Evolutionary conservation across 805 yeast species (phyloP), one percentile per base, ranked within the genome.

Genomic region (Nakazawaea ernobii): DNA sequence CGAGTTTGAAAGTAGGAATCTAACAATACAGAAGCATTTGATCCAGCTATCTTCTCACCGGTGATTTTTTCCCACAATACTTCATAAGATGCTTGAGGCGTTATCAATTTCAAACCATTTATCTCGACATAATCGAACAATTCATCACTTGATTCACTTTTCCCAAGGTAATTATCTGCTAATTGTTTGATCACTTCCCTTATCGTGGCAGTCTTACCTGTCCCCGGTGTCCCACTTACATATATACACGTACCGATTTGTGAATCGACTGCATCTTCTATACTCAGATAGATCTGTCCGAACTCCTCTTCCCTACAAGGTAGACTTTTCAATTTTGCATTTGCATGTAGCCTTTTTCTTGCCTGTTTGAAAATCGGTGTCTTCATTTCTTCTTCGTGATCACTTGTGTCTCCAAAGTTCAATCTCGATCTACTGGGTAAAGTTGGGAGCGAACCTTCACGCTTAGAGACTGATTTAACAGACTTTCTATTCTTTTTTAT

Each of bases 161-260:
- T 57, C n/a, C 47, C 45, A 7, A 56, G 50, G 38, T 59, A 36
- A 42, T 54, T 35, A 40, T 53, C 35, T 39, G 75, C 73, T 32
- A 94, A 65, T 56, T 85, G 89, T 32, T 79, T 74, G 26, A 94
- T 75, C 0, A 86, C 97, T 58, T 90, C 96, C 46, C 96, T 68
- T 2, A 92, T 82, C 0, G 98, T 92, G 3, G 95, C 94, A 0
- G 99, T 92, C 60, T 94, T 94, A 10, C 99, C 99, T 2, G 95
- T 92, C 8, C 99, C 99, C 0, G 99, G 99, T 0, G 97, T 89
- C 3, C 99, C 99, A 63, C 96, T 88, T 9, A 94, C 81, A 60
- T 91, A 94, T 6, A 94, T 65, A 54, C 96, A 88, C 7, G 91
- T 77, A 0, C 98, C 97, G 1, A 84, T 75, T 37, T 78, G 77